Percentiles rank a stretch among this genome's conserved stretches.
These are phyloP conservation scores for Lanmaoa pseudosensibilis DNA, from an alignment of 768 basidiomycete species.

Conservation along the genomic window DNA sequence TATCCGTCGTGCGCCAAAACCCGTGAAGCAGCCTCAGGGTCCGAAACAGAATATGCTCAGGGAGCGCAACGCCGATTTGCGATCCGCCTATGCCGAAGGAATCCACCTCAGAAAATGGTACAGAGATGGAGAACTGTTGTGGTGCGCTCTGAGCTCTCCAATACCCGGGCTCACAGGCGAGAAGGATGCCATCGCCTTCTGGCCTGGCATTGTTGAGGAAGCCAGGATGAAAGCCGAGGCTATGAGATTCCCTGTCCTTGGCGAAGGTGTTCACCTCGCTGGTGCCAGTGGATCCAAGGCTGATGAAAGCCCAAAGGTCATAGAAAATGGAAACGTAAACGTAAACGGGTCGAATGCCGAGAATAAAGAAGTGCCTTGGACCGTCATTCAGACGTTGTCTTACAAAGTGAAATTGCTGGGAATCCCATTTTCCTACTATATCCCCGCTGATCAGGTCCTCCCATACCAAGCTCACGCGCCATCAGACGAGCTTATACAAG, in stretches of 20 bases:
- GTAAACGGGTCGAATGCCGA: constrained; percentile 11
- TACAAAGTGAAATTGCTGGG: constrained; percentile 73
- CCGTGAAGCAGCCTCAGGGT: constrained; percentile 33
- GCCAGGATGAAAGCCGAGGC: constrained; percentile 48
- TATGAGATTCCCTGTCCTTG: constrained; percentile 28
- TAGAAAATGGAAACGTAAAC: constrained; percentile 15
- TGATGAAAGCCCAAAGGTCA: neutral
- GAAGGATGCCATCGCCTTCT: constrained; percentile 56
- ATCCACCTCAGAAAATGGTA: constrained; percentile 57
- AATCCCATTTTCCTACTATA: constrained; percentile 46
- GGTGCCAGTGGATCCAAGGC: constrained; percentile 11
- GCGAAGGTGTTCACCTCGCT: neutral
- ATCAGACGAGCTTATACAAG: constrained; percentile 48
- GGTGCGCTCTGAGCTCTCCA: constrained; percentile 57
- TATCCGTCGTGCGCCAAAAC: constrained; percentile 39
- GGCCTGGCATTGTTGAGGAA: constrained; percentile 73
- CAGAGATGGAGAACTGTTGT: constrained; percentile 68
- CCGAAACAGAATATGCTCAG: constrained; percentile 53
- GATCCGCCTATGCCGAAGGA: constrained; percentile 51
- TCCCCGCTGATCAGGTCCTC: constrained; percentile 59
- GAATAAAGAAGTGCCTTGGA: constrained; percentile 47
- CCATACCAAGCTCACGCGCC: constrained; percentile 75
- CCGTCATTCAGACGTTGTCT: constrained; percentile 53
- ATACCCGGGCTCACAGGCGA: constrained; percentile 43
- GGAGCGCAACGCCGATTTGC: constrained; percentile 65